Base-by-base conservation (phyloP, 768 basidiomycete genomes). In the Trametes villosa region DNA sequence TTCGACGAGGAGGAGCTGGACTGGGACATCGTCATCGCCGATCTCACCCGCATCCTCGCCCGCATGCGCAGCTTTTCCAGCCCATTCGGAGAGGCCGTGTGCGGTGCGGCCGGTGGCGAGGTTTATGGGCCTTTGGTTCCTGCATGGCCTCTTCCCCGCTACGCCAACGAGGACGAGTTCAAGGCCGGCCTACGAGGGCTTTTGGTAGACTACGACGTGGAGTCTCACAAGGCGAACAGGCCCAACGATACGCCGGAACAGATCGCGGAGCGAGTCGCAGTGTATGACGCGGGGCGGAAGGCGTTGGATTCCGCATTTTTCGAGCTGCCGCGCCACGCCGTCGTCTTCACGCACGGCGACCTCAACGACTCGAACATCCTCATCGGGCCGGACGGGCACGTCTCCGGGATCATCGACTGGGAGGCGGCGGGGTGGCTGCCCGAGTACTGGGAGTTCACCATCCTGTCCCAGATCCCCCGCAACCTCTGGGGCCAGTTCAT, bases 401-500 rank as follows among this genome's bases (percentile, higher is more conserved):
- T 67, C 47, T 55, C 46, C 15, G 66, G 54, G 22, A 64, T 65
- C 49, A 55, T 67, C 24, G 63, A 67, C 41, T 67, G 66, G 66
- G 66, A 67, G 50, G 29, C 33, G n/a, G 46, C 63, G 15, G 66
- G 60, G 20, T 67, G 63, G 66, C 53, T 58, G 13, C 63, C 59
- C 22, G 66, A 67, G 22, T 65, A 67, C 49, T 65, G 63, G 63
- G 63, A 67, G 47, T 51, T 60, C 54, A 60, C 44, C 24, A 29
- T 36, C 12, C 24, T 31, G n/a, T n/a, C 54, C 15, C 5, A 47
- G 11, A 12, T 47, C 9, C 42, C 42, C 3, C 2, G n/a, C n/a
- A 15, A n/a, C 20, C 44, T 20, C 26, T 56, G 54, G 54, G 54
- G 54, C 9, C 44, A 56, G 22, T 56, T 56, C 45, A 36, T 56